phyloP scores from a whole-genome alignment of 163 green algal genomes.

The Chlorella variabilis region DNA sequence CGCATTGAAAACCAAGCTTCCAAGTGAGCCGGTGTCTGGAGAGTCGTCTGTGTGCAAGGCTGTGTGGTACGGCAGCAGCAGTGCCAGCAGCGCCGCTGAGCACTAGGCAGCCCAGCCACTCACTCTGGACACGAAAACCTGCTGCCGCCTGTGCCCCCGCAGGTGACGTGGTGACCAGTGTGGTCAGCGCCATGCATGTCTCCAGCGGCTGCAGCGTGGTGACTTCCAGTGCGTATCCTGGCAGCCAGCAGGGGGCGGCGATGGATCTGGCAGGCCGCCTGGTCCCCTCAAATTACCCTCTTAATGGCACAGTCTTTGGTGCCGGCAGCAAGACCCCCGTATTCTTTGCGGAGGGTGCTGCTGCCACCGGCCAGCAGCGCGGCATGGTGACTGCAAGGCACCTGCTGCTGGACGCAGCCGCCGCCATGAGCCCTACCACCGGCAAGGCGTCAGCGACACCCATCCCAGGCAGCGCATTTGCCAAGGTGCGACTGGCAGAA shows the following conservation, averaged over 20 bases:
- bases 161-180: not conserved
- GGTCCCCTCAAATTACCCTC: not conserved
- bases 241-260: not conserved
- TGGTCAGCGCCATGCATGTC: not conserved
- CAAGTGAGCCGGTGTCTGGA: not conserved
- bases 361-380: not conserved
- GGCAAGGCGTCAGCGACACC: not conserved
- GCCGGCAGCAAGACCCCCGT: not conserved
- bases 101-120: not conserved
- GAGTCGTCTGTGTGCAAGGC: too few species aligned
- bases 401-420: not conserved
- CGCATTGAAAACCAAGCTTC: not conserved
- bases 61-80: too few species aligned
- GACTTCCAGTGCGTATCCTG: not conserved
- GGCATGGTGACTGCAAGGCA: not conserved
- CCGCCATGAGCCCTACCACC: not conserved
- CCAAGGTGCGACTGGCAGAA: not conserved
- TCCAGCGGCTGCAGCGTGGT: slow-evolving; percentile 9
- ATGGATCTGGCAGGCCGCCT: not conserved
- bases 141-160: not conserved
- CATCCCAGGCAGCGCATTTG: slow-evolving; percentile 2
- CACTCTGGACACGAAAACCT: not conserved
- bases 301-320: not conserved
- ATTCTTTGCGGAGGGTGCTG: not conserved
- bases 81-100: too few species aligned